Evolutionary conservation across 2,329 filamentous ascomycete genomes (phyloP), one percentile per base, ranked within the genome.

Genomic region (Pseudogymnoascus sp.): DNA sequence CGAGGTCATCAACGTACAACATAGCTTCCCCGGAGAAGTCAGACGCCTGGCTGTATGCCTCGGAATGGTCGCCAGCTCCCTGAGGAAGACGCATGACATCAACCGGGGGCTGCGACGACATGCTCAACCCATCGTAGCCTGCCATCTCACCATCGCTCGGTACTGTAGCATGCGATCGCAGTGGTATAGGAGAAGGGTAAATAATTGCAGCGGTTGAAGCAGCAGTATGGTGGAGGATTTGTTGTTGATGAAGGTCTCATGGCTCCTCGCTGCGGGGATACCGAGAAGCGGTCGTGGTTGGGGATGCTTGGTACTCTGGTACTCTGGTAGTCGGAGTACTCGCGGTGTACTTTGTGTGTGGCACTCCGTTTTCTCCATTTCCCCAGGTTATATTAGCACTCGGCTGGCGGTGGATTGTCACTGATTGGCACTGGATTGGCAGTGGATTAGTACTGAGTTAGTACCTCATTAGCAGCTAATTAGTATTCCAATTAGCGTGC

Each of bases 61-160:
- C 44, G 44, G 44, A 53, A 29, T 53, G 29, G 15, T 53, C 44
- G 44, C 44, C 23, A 15, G 44, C 44, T 29, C 44, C 44, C 15
- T 53, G 44, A 31, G 44, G 23, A 17, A 53, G 44, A 29, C 23
- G 44, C 44, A 60, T 60, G 35, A 35, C 56, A 38, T 38, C 56
- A 37, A 38, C 56, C 31, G 19, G 7, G 31, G 56, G 17, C 17
- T 60, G 56, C 56, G 56, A 53, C 44, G 44, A 60, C 56, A 60
- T 60, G 56, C 31, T 60, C 56, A 60, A 60, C 35, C 56, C 56
- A 38, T 60, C 35, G 56, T 60, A 60, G 31, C 35, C 56, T 15
- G 56, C 56, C 56, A 60, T 60, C 56, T 60, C 56, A 60, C 35
- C 56, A 38, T 60, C 35, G 56, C 56, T 35, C 56, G 44, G 44